Conservation (phyloP, 768 basidiomycete species). For the Ramaria sp. region DNA sequence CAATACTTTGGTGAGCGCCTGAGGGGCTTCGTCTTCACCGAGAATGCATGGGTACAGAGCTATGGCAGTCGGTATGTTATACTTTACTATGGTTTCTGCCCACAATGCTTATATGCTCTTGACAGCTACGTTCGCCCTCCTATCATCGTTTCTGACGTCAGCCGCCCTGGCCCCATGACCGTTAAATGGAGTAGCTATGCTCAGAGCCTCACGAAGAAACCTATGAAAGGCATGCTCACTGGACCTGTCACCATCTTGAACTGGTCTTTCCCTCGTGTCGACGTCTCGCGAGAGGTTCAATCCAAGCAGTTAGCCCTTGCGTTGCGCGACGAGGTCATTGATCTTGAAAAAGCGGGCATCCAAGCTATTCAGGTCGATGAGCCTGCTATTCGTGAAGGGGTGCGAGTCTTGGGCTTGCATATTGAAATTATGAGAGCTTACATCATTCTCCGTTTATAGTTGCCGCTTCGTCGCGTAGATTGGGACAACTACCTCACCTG, state of each 20-base stretch:
- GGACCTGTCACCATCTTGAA: conserved; percentile 98
- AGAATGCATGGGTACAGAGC: conserved; percentile 98
- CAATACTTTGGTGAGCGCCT: conserved; percentile 99
- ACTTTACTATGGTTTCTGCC: not conserved
- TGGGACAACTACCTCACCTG: conserved; percentile 95
- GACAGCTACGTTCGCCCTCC: conserved; percentile 90
- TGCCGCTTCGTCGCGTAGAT: conserved; percentile 92
- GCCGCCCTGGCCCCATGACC: conserved; percentile 86
- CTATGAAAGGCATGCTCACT: conserved; percentile 99
- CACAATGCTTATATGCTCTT: conserved; percentile 9
- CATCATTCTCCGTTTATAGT: conserved; percentile 26
- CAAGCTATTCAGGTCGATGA: conserved; percentile 99
- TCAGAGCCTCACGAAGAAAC: conserved; percentile 83
- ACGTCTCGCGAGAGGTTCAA: conserved; percentile 91
- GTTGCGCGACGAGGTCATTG: conserved; percentile 95
- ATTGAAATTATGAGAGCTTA: not conserved
- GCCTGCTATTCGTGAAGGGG: conserved; percentile 98
- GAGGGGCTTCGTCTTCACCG: conserved; percentile 93
- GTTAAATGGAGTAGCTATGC: conserved; percentile 96
- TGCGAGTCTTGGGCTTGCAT: conserved; percentile 27
- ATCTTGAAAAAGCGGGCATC: conserved; percentile 95
- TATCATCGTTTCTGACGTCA: conserved; percentile 96
- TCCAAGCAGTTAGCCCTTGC: conserved; percentile 97
- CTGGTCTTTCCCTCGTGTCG: conserved; percentile 99
- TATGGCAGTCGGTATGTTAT: conserved; percentile 86